Evolutionary conservation across 202 grass and related monocot genomes (phyloP).

Genomic region (Elaeis oleifera): DNA sequence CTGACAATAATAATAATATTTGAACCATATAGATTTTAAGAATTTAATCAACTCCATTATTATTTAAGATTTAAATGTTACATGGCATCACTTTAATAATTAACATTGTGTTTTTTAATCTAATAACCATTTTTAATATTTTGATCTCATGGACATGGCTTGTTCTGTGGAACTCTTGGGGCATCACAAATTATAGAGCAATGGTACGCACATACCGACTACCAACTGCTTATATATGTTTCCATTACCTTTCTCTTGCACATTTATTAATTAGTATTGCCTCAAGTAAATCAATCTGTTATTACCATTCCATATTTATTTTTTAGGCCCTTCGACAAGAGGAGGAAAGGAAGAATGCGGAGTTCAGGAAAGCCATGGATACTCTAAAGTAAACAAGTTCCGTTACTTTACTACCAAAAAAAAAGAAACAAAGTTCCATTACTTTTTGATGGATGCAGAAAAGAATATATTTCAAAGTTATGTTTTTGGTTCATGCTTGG

Average conservation of each 20-base stretch:
- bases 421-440: neutral
- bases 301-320: neutral
- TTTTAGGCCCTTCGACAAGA: conserved; percentile 1
- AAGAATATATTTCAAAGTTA: neutral
- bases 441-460: neutral
- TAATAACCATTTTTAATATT: too few species aligned
- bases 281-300: neutral
- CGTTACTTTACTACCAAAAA: neutral
- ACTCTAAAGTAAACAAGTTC: conserved; percentile 3
- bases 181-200: too few species aligned
- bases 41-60: too few species aligned
- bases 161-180: too few species aligned
- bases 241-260: neutral
- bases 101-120: too few species aligned
- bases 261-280: neutral
- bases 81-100: too few species aligned
- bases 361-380: neutral
- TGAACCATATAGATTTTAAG: too few species aligned
- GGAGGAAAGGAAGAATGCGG: neutral
- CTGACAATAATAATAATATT: too few species aligned
- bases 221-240: too few species aligned
- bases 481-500: neutral
- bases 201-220: too few species aligned
- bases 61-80: too few species aligned
- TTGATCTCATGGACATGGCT: too few species aligned